These are phyloP conservation scores for Phoenix roebelenii DNA, from an alignment of 176 grass and related monocot genomes.

Conservation along the genomic window DNA sequence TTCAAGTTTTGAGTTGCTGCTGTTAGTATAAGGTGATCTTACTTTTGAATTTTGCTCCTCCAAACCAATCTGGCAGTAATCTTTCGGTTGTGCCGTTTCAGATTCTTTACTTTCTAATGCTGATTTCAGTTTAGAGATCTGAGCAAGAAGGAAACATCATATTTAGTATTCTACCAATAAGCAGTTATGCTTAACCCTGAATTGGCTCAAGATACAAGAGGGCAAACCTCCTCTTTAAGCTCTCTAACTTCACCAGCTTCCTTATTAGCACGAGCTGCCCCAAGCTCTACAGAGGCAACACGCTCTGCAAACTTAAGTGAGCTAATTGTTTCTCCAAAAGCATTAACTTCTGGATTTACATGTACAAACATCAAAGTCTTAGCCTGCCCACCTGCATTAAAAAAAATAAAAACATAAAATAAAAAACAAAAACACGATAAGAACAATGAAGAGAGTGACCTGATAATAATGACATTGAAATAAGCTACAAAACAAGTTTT, in stretches of 20 bases:
- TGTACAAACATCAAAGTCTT: conserved; percentile 97
- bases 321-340: conserved; percentile 78
- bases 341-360: conserved; percentile 63
- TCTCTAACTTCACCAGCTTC: conserved; percentile 65
- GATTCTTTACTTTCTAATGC: conserved; percentile 56
- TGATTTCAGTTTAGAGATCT: conserved; percentile 57
- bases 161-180: not conserved
- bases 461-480: too few species aligned
- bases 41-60: conserved; percentile 32
- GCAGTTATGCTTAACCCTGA: not conserved
- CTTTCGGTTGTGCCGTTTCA: conserved; percentile 38
- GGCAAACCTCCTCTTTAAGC: conserved; percentile 74
- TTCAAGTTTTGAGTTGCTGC: conserved; percentile 34
- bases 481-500: too few species aligned
- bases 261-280: conserved; percentile 61
- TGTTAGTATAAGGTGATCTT: conserved; percentile 35
- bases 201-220: conserved; percentile 1
- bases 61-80: conserved; percentile 23
- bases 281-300: conserved; percentile 63
- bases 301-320: conserved; percentile 87
- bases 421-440: too few species aligned
- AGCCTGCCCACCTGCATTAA: conserved; percentile 64
- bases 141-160: conserved; percentile 14
- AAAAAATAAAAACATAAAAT: conserved; percentile 1
- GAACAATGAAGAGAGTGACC: too few species aligned